phyloP scores from a whole-genome alignment of 2,329 filamentous ascomycete species.

The Monosporascus ibericus region DNA sequence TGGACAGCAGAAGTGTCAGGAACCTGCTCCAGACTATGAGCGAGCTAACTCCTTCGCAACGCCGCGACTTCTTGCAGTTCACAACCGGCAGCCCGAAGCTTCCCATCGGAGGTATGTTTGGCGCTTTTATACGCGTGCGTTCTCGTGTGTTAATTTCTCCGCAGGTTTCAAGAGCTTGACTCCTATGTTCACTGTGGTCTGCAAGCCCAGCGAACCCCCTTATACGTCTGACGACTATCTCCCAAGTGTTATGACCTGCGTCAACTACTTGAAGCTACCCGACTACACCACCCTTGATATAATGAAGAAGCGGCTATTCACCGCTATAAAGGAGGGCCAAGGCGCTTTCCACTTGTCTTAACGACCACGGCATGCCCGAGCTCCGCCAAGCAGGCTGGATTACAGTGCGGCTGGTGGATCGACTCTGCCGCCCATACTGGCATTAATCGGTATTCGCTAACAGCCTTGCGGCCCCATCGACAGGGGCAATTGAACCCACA shows the following conservation, averaged over 20 bases:
- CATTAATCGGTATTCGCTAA: too few relatives aligned
- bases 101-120: slow-evolving; percentile 81
- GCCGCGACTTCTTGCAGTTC: slow-evolving; percentile 93
- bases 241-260: slow-evolving; percentile 99
- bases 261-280: slow-evolving; percentile 96
- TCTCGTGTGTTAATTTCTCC: slow-evolving; percentile 24
- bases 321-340: slow-evolving; percentile 90
- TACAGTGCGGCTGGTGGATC: neutral
- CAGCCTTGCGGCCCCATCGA: too few relatives aligned
- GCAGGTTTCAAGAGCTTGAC: slow-evolving; percentile 93
- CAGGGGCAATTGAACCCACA: too few relatives aligned
- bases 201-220: slow-evolving; percentile 94
- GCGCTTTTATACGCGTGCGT: slow-evolving; percentile 1
- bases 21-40: slow-evolving; percentile 95
- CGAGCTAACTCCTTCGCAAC: slow-evolving; percentile 65
- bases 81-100: slow-evolving; percentile 97
- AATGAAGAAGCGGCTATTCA: slow-evolving; percentile 71
- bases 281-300: slow-evolving; percentile 79
- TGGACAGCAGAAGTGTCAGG: slow-evolving; percentile 93
- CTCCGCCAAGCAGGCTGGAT: neutral
- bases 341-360: slow-evolving; percentile 95
- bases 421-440: too few relatives aligned
- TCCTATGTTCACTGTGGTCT: slow-evolving; percentile 98
- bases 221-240: slow-evolving; percentile 94
- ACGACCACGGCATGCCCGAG: slow-evolving; percentile 2